Base-by-base conservation (phyloP, 306 rosid species). In the Parietaria judaica region DNA sequence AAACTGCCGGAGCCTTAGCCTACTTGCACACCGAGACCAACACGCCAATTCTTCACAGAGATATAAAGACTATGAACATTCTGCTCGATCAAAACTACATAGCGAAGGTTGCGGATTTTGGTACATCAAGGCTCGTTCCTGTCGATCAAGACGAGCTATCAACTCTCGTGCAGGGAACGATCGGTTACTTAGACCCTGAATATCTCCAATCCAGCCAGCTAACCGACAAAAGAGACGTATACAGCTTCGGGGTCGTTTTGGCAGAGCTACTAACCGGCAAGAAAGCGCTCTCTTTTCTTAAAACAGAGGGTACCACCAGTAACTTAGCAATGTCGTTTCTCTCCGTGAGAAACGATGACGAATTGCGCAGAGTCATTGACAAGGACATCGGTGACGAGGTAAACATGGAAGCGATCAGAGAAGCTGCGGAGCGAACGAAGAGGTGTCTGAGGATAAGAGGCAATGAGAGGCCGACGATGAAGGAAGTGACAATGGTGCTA, bases 1-100 rank as follows among this genome's bases (percentile, higher is more conserved):
- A 88, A 81, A 79, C 95, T 12, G 90, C 90, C 15, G 79, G 73
- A 74, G 95, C 90, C 17, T 78, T 86, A 59, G 86, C 82, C 73
- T 86, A 86, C 65, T 90, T 86, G 49, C 95, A 86, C 56, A 80
- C 89, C 52, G 84, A 86, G 72, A 66, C 83, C 41, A 45, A 73
- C 23, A 83, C 76, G 72, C 75, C 84, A 6, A 79, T 74, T 65
- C 70, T 79, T 3, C 84, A 79, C 10, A 65, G 75, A 0, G 80
- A 79, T 0, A 67, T 79, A 11, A 74, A 79, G 60, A 58, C 75
- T 3, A 67, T 75, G 0, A 79, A 79, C 31, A 71, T 75, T 0
- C 6, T 79, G 2, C 35, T 75, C 31, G 80, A 76, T 11, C 71
- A 65, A 0, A 79, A 76, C 14, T 70, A 63, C 66, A 76, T 47